Evolutionary conservation across 192 early-diverging fungal genomes (phyloP).

Genomic region (Jimgerdemannia lactiflua): DNA sequence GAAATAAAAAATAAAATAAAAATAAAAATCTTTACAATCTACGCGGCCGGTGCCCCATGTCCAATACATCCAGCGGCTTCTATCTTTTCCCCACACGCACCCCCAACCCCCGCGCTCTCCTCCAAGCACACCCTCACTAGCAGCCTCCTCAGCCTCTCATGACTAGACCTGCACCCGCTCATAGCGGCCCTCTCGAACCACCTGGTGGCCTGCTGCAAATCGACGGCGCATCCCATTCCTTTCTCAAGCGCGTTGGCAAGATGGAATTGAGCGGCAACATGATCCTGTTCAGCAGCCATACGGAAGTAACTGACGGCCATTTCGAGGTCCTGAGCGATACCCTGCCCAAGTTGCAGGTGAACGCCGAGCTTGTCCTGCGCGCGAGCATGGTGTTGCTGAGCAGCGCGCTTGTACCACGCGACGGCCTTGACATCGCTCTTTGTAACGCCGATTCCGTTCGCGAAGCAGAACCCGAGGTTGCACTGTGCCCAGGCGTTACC

Average conservation of each 20-base stretch:
- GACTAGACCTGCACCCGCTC: constrained; percentile 18
- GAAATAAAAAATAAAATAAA: constrained; percentile 11
- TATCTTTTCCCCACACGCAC: constrained; percentile 10
- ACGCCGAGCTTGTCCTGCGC: constrained; percentile 55
- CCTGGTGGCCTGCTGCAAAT: constrained; percentile 20
- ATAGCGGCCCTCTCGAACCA: constrained; percentile 14
- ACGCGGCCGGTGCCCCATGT: constrained; percentile 34
- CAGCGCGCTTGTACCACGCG: constrained; percentile 54
- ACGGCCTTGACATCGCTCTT: constrained; percentile 51
- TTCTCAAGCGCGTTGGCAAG: constrained; percentile 50
- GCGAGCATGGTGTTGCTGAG: constrained; percentile 54
- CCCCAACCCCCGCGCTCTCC: constrained; percentile 1
- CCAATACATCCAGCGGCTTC: constrained; percentile 17
- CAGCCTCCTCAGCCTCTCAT: constrained; percentile 9
- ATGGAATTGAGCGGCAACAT: constrained; percentile 51
- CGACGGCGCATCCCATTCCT: constrained; percentile 28
- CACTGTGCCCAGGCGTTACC: constrained; percentile 83
- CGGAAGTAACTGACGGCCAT: constrained; percentile 56
- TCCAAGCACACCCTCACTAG: constrained; percentile 17
- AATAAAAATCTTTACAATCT: constrained; percentile 9
- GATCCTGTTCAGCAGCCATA: constrained; percentile 62
- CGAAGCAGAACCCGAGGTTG: constrained; percentile 78
- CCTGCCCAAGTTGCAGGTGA: constrained; percentile 48
- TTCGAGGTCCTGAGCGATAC: constrained; percentile 39
- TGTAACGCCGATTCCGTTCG: constrained; percentile 71